Evolutionary conservation across 768 basidiomycete species (phyloP).

Genomic region (Xerocomus brunneocitrinus): DNA sequence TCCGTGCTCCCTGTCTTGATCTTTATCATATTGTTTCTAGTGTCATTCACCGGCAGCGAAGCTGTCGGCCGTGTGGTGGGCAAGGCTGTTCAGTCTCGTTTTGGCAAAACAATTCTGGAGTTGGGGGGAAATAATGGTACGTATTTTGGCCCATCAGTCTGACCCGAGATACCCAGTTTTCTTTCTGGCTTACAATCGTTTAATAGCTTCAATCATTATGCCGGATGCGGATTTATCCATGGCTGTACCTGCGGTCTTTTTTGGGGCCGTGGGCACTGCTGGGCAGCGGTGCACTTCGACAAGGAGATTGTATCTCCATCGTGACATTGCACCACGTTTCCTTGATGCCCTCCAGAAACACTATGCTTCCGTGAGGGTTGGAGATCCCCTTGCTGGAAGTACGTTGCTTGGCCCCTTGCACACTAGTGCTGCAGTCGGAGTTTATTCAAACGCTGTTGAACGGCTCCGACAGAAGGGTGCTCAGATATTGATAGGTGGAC

Average conservation of each 20-base stretch:
- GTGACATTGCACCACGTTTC: constrained; percentile 70
- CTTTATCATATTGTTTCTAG: constrained; percentile 34
- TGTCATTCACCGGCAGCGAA: constrained; percentile 96
- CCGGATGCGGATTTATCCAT: constrained; percentile 89
- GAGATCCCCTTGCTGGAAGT: constrained; percentile 72
- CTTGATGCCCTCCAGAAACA: constrained; percentile 67
- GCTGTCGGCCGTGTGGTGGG: constrained; percentile 82
- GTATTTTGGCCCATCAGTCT: constrained; percentile 20
- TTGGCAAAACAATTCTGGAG: constrained; percentile 88
- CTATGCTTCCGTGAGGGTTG: constrained; percentile 68
- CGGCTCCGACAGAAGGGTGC: constrained; percentile 63
- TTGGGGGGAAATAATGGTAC: constrained; percentile 94
- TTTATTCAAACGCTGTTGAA: constrained; percentile 58
- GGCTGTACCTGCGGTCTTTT: constrained; percentile 87
- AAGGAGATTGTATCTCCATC: constrained; percentile 85
- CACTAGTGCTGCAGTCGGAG: constrained; percentile 57
- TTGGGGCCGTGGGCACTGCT: constrained; percentile 86
- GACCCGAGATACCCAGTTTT: constrained; percentile 16
- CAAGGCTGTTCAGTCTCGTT: constrained; percentile 78
- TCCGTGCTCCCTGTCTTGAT: constrained; percentile 2
- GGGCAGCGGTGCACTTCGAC: constrained; percentile 86
- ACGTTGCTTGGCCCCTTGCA: constrained; percentile 90
- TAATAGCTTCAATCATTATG: constrained; percentile 83
- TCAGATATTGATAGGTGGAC: constrained; percentile 72
- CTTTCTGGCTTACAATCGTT: constrained; percentile 11